These are phyloP conservation scores for Pistacia vera DNA, from an alignment of 345 rosid genomes.

Conservation along the genomic window DNA sequence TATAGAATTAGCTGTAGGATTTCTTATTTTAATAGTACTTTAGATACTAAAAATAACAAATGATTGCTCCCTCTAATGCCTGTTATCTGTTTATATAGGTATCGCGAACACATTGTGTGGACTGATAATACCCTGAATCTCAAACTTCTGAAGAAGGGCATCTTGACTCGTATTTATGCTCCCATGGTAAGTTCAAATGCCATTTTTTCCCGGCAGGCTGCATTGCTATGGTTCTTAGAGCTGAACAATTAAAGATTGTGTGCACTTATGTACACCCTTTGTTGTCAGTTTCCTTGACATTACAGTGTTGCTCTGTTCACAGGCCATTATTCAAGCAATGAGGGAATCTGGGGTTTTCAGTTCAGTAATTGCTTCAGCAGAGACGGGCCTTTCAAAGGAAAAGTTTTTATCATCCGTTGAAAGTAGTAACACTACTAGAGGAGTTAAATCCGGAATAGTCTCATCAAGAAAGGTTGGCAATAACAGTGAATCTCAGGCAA, in stretches of 20 bases:
- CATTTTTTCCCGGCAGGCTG: background rate
- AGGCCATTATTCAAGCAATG: conserved; percentile 77
- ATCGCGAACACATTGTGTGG: conserved; percentile 81
- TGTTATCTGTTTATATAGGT: conserved; percentile 45
- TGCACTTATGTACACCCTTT: background rate
- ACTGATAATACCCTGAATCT: conserved; percentile 54
- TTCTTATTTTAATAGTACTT: background rate
- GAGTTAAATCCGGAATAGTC: conserved; percentile 19
- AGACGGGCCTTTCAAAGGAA: conserved; percentile 31
- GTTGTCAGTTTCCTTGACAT: background rate
- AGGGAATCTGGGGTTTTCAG: conserved; percentile 72
- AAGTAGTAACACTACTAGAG: conserved; percentile 34
- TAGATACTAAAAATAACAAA: background rate
- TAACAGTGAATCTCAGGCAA: conserved; percentile 41
- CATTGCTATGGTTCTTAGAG: conserved; percentile 3
- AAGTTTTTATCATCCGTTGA: conserved; percentile 31
- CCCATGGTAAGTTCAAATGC: conserved; percentile 69
- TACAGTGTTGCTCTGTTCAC: conserved; percentile 11
- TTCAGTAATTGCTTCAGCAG: conserved; percentile 54
- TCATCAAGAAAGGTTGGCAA: conserved; percentile 55
- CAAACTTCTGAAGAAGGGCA: conserved; percentile 76
- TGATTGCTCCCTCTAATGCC: background rate
- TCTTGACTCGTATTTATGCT: conserved; percentile 74
- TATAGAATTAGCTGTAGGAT: background rate
- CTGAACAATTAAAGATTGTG: background rate